Evolutionary conservation across 805 yeast genomes (phyloP), one percentile per base, ranked within the genome.

Genomic region (Wickerhamia fluorescens): DNA sequence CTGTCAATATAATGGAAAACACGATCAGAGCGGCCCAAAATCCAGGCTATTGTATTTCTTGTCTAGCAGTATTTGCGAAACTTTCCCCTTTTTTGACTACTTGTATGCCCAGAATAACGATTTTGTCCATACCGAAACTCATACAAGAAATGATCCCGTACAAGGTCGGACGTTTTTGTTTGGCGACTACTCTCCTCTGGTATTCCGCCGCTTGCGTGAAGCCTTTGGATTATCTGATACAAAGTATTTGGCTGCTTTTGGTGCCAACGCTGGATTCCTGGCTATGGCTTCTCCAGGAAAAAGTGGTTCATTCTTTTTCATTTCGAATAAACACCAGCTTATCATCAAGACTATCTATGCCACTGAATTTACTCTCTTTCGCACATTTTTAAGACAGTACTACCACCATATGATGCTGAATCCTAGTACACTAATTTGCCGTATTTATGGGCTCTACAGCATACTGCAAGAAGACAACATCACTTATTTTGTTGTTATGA

Each of bases 221-320:
- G 49, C 75, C 23, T 92, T 94, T 60, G 87, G 88, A 9, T 67
- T 92, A 16, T 97, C 89, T 47, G 95, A 95, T 3, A 96, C 96
- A 1, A 98, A 94, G 53, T 92, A 94, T 53, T 66, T 92, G 31
- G 78, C 89, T 43, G 85, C 96, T 1, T 67, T 92, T 41, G 88
- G 97, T 0, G 89, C 95, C 13, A 87, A 87, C 53, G 89, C 88
- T 49, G 83, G 89, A 37, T 69, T 92, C 21, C 81, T 92, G 16
- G 96, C 89, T 56, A 62, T 87, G 40, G 94, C 89, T 13, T 87
- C 96, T 2, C 96, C 97, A 0, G 98, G 98, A 3, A 92, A 92
- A 53, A 81, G 94, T 47, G 98, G 98, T 0, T 86, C 96, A 0
- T 89, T 89, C 49, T 92, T 92, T 51, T 92, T 92, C 61, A 92